Evolutionary conservation across 1,139 yeast species (phyloP).

Genomic region (Diutina siamensis): DNA sequence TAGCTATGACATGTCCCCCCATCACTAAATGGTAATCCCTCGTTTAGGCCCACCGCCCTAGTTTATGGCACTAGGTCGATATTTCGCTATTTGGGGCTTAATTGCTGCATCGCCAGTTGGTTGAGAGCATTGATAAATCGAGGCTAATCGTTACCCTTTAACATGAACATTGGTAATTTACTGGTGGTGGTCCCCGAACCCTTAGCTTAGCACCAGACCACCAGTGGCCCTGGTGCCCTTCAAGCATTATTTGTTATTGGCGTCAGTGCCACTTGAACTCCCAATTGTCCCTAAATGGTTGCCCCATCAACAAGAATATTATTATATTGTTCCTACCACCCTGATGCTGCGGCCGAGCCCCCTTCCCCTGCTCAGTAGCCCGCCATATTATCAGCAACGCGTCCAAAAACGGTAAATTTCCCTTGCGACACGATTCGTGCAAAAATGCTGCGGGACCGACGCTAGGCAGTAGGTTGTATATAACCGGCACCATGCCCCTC

Average conservation of each 20-base stretch:
- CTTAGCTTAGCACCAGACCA: too few species aligned
- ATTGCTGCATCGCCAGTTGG: too few species aligned
- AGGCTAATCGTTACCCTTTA: too few species aligned
- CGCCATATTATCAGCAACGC: not conserved
- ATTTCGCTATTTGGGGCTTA: too few species aligned
- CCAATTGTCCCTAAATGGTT: not conserved
- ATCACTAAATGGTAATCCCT: too few species aligned
- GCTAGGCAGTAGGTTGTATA: not conserved
- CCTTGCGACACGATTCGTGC: not conserved
- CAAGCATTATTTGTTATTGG: not conserved
- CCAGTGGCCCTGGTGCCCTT: too few species aligned
- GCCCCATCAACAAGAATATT: not conserved
- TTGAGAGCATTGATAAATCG: too few species aligned
- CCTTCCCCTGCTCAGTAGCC: not conserved
- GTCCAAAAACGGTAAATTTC: slow-evolving; percentile 1
- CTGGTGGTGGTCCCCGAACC: too few species aligned
- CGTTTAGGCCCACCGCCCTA: too few species aligned
- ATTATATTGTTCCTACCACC: not conserved
- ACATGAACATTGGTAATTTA: too few species aligned
- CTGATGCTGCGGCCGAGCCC: not conserved
- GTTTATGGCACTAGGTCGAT: too few species aligned
- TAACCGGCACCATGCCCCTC: not conserved
- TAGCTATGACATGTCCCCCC: too few species aligned
- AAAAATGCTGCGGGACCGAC: not conserved
- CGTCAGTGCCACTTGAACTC: not conserved